Evolutionary conservation across 495 filamentous ascomycete genomes (phyloP).

Genomic region (Hypoxylon perforatum): DNA sequence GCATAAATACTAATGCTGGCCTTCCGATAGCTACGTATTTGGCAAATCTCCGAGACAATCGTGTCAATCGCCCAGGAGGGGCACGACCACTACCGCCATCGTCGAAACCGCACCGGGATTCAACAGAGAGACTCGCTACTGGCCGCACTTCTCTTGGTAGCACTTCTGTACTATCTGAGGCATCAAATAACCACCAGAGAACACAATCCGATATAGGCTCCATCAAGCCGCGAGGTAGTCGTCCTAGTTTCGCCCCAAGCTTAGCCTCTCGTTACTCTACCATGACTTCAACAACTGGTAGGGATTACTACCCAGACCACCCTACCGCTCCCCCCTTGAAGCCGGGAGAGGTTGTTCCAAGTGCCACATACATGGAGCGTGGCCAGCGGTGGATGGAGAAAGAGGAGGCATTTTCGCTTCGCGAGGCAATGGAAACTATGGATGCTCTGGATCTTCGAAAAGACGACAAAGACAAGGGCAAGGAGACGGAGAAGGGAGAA

Average conservation of each 20-base stretch:
- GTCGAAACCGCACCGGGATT: slow-evolving; percentile 47
- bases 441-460: slow-evolving; percentile 61
- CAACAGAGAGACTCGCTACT: slow-evolving; percentile 37
- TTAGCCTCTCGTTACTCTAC: slow-evolving; percentile 55
- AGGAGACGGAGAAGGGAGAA: slow-evolving; percentile 18
- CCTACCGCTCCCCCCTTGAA: slow-evolving; percentile 53
- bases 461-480: slow-evolving; percentile 37
- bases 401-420: slow-evolving; percentile 80
- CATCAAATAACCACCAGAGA: slow-evolving; percentile 53
- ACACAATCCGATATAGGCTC: slow-evolving; percentile 43
- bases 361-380: slow-evolving; percentile 78
- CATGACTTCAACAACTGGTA: slow-evolving; percentile 45
- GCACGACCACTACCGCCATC: slow-evolving; percentile 79
- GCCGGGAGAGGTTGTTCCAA: slow-evolving; percentile 64
- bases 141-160: slow-evolving; percentile 48
- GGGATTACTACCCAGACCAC: slow-evolving; percentile 57
- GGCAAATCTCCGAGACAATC: slow-evolving; percentile 81
- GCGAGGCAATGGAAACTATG: slow-evolving; percentile 84
- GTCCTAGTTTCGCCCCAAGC: slow-evolving; percentile 51
- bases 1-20: slow-evolving; percentile 45
- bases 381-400: slow-evolving; percentile 87
- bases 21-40: slow-evolving; percentile 74
- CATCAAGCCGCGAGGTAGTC: slow-evolving; percentile 40
- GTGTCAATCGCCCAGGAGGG: slow-evolving; percentile 78
- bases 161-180: slow-evolving; percentile 53